Conservation (phyloP, 805 yeast genomes). For the Barnettozyma salicaria region DNA sequence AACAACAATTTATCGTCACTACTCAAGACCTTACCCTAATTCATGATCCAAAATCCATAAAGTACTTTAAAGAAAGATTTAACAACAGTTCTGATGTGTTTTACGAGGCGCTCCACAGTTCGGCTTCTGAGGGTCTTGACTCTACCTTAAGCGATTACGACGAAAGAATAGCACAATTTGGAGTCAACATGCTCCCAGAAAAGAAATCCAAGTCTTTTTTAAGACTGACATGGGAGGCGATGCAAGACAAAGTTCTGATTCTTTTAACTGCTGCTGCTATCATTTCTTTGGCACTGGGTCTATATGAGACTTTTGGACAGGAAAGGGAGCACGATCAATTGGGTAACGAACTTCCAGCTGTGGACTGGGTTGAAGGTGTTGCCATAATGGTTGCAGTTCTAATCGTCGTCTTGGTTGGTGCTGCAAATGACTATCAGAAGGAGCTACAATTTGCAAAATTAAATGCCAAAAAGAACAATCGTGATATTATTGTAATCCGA, state of each 20-base stretch:
- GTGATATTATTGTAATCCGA: constrained; percentile 71
- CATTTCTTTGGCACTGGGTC: constrained; percentile 82
- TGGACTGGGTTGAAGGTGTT: constrained; percentile 99
- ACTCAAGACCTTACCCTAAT: constrained; percentile 38
- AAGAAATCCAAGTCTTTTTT: constrained; percentile 64
- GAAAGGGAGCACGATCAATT: constrained; percentile 72
- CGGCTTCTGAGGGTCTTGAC: constrained; percentile 37
- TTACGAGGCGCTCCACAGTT: constrained; percentile 31
- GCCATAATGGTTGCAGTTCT: constrained; percentile 89
- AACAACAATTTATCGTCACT: constrained; percentile 7
- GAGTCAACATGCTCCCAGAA: constrained; percentile 67
- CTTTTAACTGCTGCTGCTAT: constrained; percentile 81
- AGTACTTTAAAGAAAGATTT: constrained; percentile 15
- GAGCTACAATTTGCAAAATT: constrained; percentile 87
- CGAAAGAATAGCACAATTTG: constrained; percentile 47
- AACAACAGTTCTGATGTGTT: constrained; percentile 18
- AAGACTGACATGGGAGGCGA: constrained; percentile 67
- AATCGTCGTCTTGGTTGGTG: constrained; percentile 90
- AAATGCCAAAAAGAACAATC: constrained; percentile 81
- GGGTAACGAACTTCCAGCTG: constrained; percentile 71
- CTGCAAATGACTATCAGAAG: constrained; percentile 94
- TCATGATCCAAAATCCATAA: constrained; percentile 61
- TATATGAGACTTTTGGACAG: constrained; percentile 87
- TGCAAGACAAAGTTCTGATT: constrained; percentile 87
- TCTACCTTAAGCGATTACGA: constrained; percentile 28